Base-by-base conservation (phyloP, 345 rosid genomes). In the Sisymbrium irio region DNA sequence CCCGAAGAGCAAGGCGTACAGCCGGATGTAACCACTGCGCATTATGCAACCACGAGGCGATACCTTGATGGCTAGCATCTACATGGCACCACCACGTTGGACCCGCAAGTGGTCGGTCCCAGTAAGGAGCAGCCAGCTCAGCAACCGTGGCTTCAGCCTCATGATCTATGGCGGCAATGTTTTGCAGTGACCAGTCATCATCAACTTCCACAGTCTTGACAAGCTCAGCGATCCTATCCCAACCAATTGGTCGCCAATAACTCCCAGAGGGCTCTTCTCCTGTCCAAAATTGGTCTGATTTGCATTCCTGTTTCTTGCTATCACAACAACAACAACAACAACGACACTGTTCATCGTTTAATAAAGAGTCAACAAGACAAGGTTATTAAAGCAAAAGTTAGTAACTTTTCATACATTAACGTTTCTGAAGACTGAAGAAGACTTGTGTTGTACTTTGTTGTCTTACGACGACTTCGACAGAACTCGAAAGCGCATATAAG, bases 61-160 rank as follows among this genome's bases (percentile, higher is more conserved):
- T 42, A 8, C 65, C 72, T 14, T 58, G 88, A 69, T 88, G 85
- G 37, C 50, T 81, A 12, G 90, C 86, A 33, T 68, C 82, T 0
- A 88, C 79, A 59, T 88, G 87, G 60, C 88, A 85, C 93, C 90
- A 86, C 90, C 93, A 88, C 1, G 88, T 85, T 5, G 88, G 90
- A 30, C 93, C 90, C 0, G 79, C 73, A 32, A 75, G 73, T 5
- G 86, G 83, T 53, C 81, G 47, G 79, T 84, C 86, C 87, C 85
- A 82, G 69, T 85, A 84, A 62, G 88, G 87, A 61, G 85, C 72
- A 22, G 88, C 88, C 10, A 86, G 5, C 70, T 86, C 93, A 10
- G 88, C 85, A 40, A 84, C 82, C 0, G 88, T 83, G 13, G 74
- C 81, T 59, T 77, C 79, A 20, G 77, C 84, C 14, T 78, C 76